Conservation (phyloP, 139 green algal genomes). For the Nannochloris sp. region DNA sequence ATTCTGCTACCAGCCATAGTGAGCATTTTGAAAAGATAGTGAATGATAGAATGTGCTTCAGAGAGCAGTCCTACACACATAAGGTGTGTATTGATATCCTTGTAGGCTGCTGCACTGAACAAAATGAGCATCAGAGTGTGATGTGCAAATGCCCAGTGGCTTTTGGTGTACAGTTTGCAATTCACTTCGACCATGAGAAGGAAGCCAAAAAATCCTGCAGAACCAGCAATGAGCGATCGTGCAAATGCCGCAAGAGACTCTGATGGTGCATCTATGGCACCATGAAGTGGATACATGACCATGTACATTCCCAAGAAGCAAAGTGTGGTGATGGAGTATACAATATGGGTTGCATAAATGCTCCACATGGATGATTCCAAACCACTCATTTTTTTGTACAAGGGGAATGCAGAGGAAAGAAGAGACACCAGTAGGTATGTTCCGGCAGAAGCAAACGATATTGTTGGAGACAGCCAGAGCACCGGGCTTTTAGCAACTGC, state of each 20-base stretch:
- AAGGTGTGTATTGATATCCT: conserved; percentile 30
- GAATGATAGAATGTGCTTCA: conserved; percentile 16
- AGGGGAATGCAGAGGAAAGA: conserved; percentile 23
- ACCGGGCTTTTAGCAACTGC: conserved; percentile 45
- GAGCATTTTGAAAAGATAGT: not conserved
- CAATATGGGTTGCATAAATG: conserved; percentile 37
- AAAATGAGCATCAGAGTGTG: conserved; percentile 58
- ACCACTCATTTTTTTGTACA: conserved; percentile 16
- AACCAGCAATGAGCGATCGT: conserved; percentile 23
- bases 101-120: conserved; percentile 50
- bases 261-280: conserved; percentile 2
- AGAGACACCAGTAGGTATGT: conserved; percentile 4
- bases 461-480: conserved; percentile 60
- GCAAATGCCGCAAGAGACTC: conserved; percentile 12
- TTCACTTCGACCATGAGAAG: conserved; percentile 54
- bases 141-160: conserved; percentile 38
- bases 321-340: conserved; percentile 24
- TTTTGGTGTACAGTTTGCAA: conserved; percentile 18
- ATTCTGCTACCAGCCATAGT: not conserved
- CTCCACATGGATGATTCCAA: conserved; percentile 34
- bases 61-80: conserved; percentile 28
- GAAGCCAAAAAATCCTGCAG: conserved; percentile 64
- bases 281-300: conserved; percentile 17
- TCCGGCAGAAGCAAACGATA: conserved; percentile 31
- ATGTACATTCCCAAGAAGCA: conserved; percentile 25